Base-by-base conservation (phyloP, 371 early-diverging fungal genomes). In the Mortierella sp. region DNA sequence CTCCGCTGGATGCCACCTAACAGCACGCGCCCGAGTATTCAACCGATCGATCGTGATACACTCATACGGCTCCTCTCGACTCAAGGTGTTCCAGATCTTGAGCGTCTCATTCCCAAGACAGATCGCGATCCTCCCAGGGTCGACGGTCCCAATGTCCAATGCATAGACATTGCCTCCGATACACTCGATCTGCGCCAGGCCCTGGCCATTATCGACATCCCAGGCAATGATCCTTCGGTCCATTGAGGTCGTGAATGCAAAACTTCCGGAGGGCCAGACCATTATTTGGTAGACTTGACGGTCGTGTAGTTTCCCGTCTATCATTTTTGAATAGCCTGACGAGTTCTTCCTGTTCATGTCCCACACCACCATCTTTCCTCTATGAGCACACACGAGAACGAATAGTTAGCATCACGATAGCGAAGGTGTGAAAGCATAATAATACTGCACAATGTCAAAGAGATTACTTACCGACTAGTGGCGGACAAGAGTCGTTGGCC, bases 1-100 rank as follows among this genome's bases (percentile, higher is more conserved):
- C 24, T 82, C 86, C 3, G n/a, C 35, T 3, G 86, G 82, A 60
- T 86, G 86, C 86, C 86, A 86, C 41, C 70, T 78, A 55, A 86
- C 70, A 18, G 75, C 48, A 14, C 77, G 79, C 6, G 82, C 82
- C 24, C 72, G 74, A 10, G 77, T 79, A 44, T 82, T 76, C 18
- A 86, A 58, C 27, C 80, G 74, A 38, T 86, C 86, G 1, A 82
- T 60, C 14, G 65, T 72, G 3, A 79, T 60, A 41, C 82, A 70
- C 41, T 82, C 82, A 51, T 79, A 86, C 4, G 86, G 86, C 41
- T 79, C 82, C 3, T 77, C 79, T 41, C 72, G 56, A 24, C 82
- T 79, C 29, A 86, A 58, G 0, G 86, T 86, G 27, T 82, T 78
- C 86, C 86, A 86, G 55, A 82, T 49, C 60, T 79, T 86, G 54